Evolutionary conservation across 202 grass and related monocot genomes (phyloP), one percentile per base, ranked within the genome.

Genomic region (Saccharum hybrid): DNA sequence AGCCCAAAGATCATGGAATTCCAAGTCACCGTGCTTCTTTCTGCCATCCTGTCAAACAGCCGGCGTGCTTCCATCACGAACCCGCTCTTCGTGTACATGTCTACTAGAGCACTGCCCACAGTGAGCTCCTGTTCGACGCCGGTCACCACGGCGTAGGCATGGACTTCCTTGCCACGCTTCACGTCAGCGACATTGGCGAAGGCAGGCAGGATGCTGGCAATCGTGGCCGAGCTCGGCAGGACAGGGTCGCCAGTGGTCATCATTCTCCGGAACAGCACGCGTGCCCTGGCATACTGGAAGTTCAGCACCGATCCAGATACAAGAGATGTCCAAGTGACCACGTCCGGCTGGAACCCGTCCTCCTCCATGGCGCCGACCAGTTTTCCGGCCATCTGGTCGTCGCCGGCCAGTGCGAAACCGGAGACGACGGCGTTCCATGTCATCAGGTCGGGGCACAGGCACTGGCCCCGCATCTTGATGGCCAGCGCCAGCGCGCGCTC

Each of bases 1-100:
- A 95, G 88, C 1, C 93, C 96, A 13, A 95, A 90, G 59, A 98
- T 90, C 81, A 98, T 85, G 60, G 92, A 90, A 81, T 95, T 98
- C 89, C 89, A 98, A 43, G 96, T 95, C 70, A 92, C 90, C 11
- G 89, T 89, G 75, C 87, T 90, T 90, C 82, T 93, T 10, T 80
- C 80, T 0, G 39, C 14, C 82, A 93, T 98, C 38, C 57, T 92
- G 56, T 77, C 82, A 18, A 98, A 95, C n/a, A 98, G 37, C 54
- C 66, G 68, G 14, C 42, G 76, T 2, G 90, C 91, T 63, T 93
- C 76, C 1, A 69, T 63, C 40, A 95, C 77, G 4, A 84, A 85
- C 26, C 96, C 92, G 12, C 85, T 91, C 87, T 95, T 98, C 0
- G 83, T 60, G 66, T 95, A 95, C 80, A 93, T 82, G 26, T 98